Evolutionary conservation across 495 filamentous ascomycete species (phyloP), one percentile per base, ranked within the genome.

Genomic region (Cercophora samala): DNA sequence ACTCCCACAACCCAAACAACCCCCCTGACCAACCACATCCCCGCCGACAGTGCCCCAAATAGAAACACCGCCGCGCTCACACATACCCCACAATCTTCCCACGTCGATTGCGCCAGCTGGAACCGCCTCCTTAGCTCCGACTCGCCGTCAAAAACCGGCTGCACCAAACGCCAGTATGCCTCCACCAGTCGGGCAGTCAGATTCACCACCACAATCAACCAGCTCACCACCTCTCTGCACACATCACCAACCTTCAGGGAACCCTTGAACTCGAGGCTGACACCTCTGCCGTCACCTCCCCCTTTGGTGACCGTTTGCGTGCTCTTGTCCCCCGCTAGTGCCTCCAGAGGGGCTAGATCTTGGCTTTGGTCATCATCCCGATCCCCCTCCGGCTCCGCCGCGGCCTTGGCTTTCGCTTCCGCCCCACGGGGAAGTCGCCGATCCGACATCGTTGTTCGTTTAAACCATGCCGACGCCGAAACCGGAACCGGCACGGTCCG

Each of bases 111-210:
- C 21, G 64, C 58, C 53, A 26, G 29, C 19, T 62, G 63, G 21
- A 71, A 60, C 55, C 75, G 29, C 61, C 63, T 67, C 23, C 72
- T 70, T 53, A 78, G 60, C 51, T 69, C 61, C 52, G 76, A 78
- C 0, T 69, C 29, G 17, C 53, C 66, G 51, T 74, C 69, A 58
- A 79, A 73, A 60, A 73, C 71, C 11, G 77, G 77, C 55, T 53
- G 42, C 24, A 76, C 71, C 17, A 75, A 32, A 18, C 55, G 42
- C 75, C 73, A 78, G 63, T 72, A 75, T 53, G 65, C 70, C 52
- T 54, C 54, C n/a, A 67, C 64, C n/a, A 71, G 18, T 54, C 46
- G n/a, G 37, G n/a, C 64, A 24, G 68, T 8, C 56, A 69, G 23
- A 25, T 29, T 9, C 65, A 72, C 23, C 32, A 59, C 63, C 25